phyloP scores from a whole-genome alignment of 2,329 filamentous ascomycete genomes.

The Fulvia fulva region DNA sequence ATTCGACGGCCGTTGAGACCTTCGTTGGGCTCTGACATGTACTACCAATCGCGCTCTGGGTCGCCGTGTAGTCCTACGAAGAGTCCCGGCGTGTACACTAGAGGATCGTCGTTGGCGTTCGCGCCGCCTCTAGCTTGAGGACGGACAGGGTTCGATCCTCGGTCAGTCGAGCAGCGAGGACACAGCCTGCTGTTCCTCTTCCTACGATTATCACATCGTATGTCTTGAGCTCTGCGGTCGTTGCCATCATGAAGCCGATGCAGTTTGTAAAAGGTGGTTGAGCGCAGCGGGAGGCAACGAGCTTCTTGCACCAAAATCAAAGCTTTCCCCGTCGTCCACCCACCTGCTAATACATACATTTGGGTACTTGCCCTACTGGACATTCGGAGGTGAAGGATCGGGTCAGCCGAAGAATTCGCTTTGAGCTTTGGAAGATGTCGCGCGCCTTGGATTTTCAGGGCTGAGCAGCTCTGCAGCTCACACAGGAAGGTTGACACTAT shows the following conservation, averaged over 20 bases:
- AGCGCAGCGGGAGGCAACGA: neutral
- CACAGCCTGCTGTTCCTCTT: constrained; percentile 26
- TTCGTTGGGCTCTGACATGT: constrained; percentile 14
- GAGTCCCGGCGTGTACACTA: constrained; percentile 22
- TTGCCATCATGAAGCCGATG: neutral
- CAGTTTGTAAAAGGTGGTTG: neutral
- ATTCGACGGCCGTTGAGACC: constrained; percentile 17
- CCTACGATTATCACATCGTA: constrained; percentile 28
- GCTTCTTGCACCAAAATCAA: neutral
- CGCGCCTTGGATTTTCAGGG: neutral
- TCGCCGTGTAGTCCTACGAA: constrained; percentile 15
- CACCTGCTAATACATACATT: neutral
- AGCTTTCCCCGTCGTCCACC: neutral
- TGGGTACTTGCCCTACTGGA: neutral
- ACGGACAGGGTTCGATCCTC: constrained; percentile 18
- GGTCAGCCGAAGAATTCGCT: neutral
- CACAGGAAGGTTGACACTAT: neutral
- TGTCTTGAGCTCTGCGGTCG: neutral
- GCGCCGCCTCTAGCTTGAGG: constrained; percentile 28
- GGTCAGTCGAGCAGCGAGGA: constrained; percentile 24
- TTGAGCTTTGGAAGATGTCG: too few relatives aligned
- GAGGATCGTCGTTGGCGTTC: constrained; percentile 18
- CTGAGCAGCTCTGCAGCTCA: neutral
- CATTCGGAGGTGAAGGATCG: neutral
- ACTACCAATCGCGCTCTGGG: constrained; percentile 24